Conservation (phyloP, 1,139 yeast species). For the Kazachstania sp. region DNA sequence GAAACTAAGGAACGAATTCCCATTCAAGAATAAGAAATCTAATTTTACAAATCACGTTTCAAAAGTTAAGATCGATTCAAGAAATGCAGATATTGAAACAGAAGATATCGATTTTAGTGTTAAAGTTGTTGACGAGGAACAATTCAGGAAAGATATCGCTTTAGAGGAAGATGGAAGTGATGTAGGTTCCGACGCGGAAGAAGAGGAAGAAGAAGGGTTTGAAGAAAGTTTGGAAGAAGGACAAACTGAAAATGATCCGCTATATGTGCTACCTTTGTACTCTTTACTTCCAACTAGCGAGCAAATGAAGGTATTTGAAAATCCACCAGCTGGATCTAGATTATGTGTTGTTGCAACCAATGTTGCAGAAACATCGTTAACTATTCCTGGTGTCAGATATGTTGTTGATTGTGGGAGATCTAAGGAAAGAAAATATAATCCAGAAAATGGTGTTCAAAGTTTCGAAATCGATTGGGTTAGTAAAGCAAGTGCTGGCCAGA, state of each 20-base stretch:
- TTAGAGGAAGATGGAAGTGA: conserved; percentile 18
- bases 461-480: conserved; percentile 90
- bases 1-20: conserved; percentile 58
- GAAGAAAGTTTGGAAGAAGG: conserved; percentile 72
- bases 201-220: conserved; percentile 91
- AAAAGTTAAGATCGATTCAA: conserved; percentile 47
- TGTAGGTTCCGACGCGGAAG: conserved; percentile 32
- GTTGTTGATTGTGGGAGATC: conserved; percentile 95
- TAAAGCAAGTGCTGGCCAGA: conserved; percentile 91
- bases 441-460: conserved; percentile 84
- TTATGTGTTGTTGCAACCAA: conserved; percentile 93
- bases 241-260: conserved; percentile 70
- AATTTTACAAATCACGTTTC: conserved; percentile 26
- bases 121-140: conserved; percentile 33
- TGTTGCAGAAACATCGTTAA: conserved; percentile 94
- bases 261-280: conserved; percentile 85
- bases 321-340: conserved; percentile 78
- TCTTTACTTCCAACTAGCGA: conserved; percentile 86
- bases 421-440: conserved; percentile 77
- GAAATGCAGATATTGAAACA: conserved; percentile 63
- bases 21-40: conserved; percentile 38
- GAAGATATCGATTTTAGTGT: conserved; percentile 84
- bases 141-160: conserved; percentile 18
- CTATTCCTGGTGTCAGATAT: conserved; percentile 91
- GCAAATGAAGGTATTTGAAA: conserved; percentile 86